These are phyloP conservation scores for Arabidopsis lyrata DNA, from an alignment of 441 rosid species.

Conservation along the genomic window DNA sequence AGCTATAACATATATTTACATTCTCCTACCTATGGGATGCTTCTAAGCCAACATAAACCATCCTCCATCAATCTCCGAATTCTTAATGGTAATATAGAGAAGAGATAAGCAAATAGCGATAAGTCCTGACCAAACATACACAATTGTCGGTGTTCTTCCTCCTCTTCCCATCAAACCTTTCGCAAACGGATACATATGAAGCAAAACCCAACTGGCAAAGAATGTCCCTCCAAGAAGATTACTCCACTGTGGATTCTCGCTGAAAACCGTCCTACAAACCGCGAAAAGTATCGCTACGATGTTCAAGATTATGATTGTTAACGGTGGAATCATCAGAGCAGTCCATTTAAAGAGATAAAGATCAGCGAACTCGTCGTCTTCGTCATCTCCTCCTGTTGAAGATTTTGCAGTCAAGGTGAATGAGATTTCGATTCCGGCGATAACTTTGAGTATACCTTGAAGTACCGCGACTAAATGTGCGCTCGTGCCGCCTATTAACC, in stretches of 20 bases:
- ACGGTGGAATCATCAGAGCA: constrained; percentile 71
- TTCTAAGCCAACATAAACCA: constrained; percentile 56
- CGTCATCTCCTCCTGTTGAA: constrained; percentile 53
- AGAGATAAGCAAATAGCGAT: constrained; percentile 66
- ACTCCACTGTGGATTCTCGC: constrained; percentile 59
- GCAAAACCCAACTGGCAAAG: constrained; percentile 76
- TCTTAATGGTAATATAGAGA: constrained; percentile 67
- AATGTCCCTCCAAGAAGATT: constrained; percentile 65
- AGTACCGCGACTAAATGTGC: constrained; percentile 78
- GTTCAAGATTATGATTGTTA: constrained; percentile 71
- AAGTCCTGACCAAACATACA: constrained; percentile 76
- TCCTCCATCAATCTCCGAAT: constrained; percentile 60
- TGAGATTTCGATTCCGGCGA: constrained; percentile 71
- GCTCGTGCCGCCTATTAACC: constrained; percentile 82
- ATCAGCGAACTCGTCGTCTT: constrained; percentile 66
- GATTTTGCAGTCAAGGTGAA: constrained; percentile 74
- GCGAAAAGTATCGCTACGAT: constrained; percentile 68
- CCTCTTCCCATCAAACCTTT: constrained; percentile 82
- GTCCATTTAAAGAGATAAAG: constrained; percentile 73
- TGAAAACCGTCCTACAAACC: constrained; percentile 55
- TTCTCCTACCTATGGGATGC: not conserved
- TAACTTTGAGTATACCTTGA: constrained; percentile 72
- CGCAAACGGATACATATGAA: constrained; percentile 74
- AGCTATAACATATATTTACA: constrained; percentile 19
- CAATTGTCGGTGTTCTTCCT: constrained; percentile 65